Evolutionary conservation across 2,329 filamentous ascomycete genomes (phyloP).

Genomic region (Graphilbum sp.): DNA sequence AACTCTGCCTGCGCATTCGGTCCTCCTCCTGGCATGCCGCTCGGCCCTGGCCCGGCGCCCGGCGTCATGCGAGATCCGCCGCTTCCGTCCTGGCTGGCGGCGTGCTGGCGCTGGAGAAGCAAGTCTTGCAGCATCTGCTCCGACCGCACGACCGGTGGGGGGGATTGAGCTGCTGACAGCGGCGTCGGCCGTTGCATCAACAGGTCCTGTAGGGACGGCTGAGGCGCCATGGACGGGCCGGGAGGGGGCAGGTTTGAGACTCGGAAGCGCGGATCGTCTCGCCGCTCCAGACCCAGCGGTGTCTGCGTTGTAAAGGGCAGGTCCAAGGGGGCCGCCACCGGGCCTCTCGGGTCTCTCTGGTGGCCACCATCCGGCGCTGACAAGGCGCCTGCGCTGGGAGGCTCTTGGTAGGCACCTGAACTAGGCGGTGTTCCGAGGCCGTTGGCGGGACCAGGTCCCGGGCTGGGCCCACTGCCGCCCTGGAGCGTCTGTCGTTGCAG

Average conservation of each 20-base stretch:
- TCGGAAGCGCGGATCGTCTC: slow-evolving; percentile 25
- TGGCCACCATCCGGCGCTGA: slow-evolving; percentile 11
- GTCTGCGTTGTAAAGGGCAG: too few species aligned
- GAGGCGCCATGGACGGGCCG: slow-evolving; percentile 18
- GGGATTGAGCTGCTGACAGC: slow-evolving; percentile 22
- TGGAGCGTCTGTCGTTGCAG: slow-evolving; percentile 43
- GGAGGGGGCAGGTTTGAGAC: slow-evolving; percentile 10
- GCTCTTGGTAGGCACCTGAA: slow-evolving; percentile 7
- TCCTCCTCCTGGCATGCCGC: background rate
- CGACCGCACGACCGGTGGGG: slow-evolving; percentile 23
- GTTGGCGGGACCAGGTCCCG: slow-evolving; percentile 3
- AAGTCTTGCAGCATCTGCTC: slow-evolving; percentile 47
- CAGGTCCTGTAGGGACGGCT: slow-evolving; percentile 28
- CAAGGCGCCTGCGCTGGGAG: background rate
- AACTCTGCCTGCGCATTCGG: slow-evolving; percentile 61
- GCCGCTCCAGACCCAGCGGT: slow-evolving; percentile 21
- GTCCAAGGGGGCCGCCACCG: too few species aligned
- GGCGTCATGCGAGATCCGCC: slow-evolving; percentile 15
- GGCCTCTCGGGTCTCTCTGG: slow-evolving; percentile 23
- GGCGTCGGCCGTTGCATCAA: slow-evolving; percentile 22
- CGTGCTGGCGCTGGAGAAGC: slow-evolving; percentile 39
- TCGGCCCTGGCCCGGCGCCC: background rate
- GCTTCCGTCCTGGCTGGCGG: slow-evolving; percentile 28
- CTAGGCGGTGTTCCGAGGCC: slow-evolving; percentile 3
- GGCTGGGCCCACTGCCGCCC: slow-evolving; percentile 3